These are phyloP conservation scores for Quercus phellos DNA, from an alignment of 331 rosid species.

Conservation along the genomic window DNA sequence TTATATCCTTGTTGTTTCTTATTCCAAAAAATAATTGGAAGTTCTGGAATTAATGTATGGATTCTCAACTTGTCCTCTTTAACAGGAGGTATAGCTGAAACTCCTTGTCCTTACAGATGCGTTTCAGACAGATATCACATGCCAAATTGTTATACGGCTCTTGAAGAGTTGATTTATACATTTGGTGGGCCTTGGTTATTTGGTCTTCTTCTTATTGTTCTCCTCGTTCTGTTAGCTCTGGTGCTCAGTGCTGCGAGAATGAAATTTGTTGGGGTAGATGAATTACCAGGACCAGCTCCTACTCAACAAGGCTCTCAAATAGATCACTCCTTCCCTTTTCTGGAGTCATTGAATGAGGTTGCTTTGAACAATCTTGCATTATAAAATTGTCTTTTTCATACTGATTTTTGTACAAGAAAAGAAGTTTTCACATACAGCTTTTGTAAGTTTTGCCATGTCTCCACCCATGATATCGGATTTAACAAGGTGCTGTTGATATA, in stretches of 20 bases:
- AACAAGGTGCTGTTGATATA: constrained; percentile 13
- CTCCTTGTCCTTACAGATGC: constrained; percentile 90
- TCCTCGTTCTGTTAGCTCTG: constrained; percentile 80
- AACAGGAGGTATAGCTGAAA: constrained; percentile 82
- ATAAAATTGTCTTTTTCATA: neutral
- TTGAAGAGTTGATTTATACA: constrained; percentile 90
- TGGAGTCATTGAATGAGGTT: constrained; percentile 94
- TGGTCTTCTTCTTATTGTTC: constrained; percentile 76
- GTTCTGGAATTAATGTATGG: constrained; percentile 8
- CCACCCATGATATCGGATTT: neutral
- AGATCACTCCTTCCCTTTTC: constrained; percentile 92
- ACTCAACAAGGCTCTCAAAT: constrained; percentile 87
- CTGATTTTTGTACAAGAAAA: neutral
- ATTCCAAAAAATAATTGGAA: neutral
- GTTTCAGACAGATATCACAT: constrained; percentile 90
- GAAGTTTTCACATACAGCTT: neutral
- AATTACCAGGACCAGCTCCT: constrained; percentile 62
- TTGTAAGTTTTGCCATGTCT: neutral
- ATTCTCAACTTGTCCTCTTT: constrained; percentile 9
- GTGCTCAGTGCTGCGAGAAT: constrained; percentile 94
- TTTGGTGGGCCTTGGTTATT: constrained; percentile 99
- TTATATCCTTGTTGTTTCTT: neutral
- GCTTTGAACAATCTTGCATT: neutral
- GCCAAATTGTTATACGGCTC: constrained; percentile 95
- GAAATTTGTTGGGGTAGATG: constrained; percentile 93